Evolutionary conservation across 2,329 filamentous ascomycete species (phyloP).

Genomic region (Alternaria gaisen): DNA sequence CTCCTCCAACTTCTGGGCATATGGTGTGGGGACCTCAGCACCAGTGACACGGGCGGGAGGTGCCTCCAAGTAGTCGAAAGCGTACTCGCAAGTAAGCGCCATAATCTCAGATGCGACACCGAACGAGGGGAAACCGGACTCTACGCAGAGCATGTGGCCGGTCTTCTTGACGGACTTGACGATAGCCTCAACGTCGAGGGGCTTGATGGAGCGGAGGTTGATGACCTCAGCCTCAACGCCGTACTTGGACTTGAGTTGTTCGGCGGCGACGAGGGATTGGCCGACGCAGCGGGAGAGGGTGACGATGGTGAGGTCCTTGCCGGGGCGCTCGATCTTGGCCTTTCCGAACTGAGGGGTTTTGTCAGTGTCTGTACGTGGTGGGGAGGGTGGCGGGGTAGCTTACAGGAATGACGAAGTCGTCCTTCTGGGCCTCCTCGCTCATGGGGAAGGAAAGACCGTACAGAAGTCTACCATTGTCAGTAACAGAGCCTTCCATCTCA

Average conservation of each 20-base stretch:
- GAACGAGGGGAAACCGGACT: conserved; percentile 95
- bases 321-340: conserved; percentile 96
- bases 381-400: conserved; percentile 17
- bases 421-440: conserved; percentile 94
- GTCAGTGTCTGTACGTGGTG: conserved; percentile 18
- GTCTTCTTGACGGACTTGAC: conserved; percentile 99
- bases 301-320: conserved; percentile 96
- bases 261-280: conserved; percentile 86
- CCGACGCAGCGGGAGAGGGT: conserved; percentile 95
- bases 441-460: conserved; percentile 97
- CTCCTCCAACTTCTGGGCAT: conserved; percentile 90
- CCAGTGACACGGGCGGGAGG: conserved; percentile 94
- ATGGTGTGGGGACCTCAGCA: conserved; percentile 96
- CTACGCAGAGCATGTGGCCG: conserved; percentile 85
- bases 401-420: conserved; percentile 91
- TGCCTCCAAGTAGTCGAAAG: conserved; percentile 95
- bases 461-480: conserved; percentile 65
- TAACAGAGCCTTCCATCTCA: neutral
- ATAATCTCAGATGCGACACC: conserved; percentile 93
- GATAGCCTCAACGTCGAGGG: conserved; percentile 92
- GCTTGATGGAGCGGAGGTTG: conserved; percentile 98
- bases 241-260: conserved; percentile 94
- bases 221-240: conserved; percentile 95
- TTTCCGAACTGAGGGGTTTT: conserved; percentile 75
- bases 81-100: conserved; percentile 95